These are phyloP conservation scores for Colletotrichum lentis DNA, from an alignment of 2,329 filamentous ascomycete species.

Conservation along the genomic window DNA sequence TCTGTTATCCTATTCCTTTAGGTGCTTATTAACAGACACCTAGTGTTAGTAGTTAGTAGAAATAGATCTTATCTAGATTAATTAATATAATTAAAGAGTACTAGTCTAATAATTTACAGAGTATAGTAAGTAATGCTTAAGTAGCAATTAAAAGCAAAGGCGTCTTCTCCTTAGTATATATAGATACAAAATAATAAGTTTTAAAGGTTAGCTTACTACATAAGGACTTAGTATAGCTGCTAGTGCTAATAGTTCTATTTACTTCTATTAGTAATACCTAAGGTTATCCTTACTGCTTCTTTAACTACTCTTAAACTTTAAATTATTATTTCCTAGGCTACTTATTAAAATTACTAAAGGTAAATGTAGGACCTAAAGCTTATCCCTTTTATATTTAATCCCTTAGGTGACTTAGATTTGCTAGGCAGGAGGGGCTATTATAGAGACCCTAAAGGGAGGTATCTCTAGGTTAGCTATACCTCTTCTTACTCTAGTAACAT, in stretches of 20 bases:
- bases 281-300: background rate
- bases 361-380: background rate
- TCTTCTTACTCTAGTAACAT: background rate
- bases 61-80: background rate
- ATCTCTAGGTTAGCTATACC: background rate
- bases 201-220: background rate
- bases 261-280: background rate
- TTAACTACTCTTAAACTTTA: background rate
- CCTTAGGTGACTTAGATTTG: background rate
- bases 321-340: background rate
- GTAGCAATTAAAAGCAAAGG: background rate
- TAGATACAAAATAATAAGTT: background rate
- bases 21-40: background rate
- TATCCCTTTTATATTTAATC: background rate
- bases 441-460: background rate
- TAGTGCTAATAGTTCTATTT: background rate
- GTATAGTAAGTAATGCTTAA: background rate
- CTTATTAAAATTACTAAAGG: constrained; percentile 7
- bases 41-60: background rate
- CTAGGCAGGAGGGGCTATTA: background rate
- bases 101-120: background rate
- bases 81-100: background rate
- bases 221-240: background rate
- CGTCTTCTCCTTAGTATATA: constrained; percentile 3
- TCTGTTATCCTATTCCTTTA: background rate